Conservation (phyloP, 441 rosid genomes). For the Populus hybrid region DNA sequence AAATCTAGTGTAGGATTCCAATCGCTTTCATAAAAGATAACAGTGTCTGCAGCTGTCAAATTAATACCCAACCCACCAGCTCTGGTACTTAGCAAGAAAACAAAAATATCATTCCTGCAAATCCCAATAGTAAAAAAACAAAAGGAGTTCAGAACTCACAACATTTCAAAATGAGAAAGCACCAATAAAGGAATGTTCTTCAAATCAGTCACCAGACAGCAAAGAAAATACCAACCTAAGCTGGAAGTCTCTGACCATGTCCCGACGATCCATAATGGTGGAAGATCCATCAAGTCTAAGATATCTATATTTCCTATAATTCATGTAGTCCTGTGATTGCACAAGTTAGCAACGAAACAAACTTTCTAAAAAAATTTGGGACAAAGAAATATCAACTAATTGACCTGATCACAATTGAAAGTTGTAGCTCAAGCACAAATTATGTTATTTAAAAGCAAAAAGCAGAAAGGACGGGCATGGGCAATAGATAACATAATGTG, state of each 20-base stretch:
- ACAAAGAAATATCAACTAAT: background rate
- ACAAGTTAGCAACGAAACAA: constrained; percentile 9
- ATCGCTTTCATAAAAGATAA: constrained; percentile 49
- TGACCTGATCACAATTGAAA: background rate
- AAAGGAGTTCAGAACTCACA: background rate
- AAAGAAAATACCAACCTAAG: constrained; percentile 56
- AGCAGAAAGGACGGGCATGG: background rate
- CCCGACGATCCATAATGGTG: constrained; percentile 97
- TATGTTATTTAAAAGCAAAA: background rate
- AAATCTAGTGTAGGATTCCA: constrained; percentile 99
- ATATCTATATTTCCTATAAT: constrained; percentile 93
- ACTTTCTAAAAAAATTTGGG: background rate
- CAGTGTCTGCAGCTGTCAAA: constrained; percentile 97
- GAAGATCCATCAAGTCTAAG: constrained; percentile 99
- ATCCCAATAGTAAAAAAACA: constrained; percentile 13
- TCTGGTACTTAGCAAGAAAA: constrained; percentile 96
- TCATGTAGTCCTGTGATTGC: constrained; percentile 89
- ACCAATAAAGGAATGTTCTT: constrained; percentile 4
- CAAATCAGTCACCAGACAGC: constrained; percentile 8
- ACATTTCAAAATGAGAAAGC: background rate
- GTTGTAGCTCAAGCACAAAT: background rate
- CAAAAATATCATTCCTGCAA: constrained; percentile 95
- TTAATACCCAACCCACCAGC: constrained; percentile 99
- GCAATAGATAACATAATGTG: background rate
- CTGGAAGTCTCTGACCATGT: constrained; percentile 99